Conservation (phyloP, 2,329 filamentous ascomycete species). For the Botrytis fabae region DNA sequence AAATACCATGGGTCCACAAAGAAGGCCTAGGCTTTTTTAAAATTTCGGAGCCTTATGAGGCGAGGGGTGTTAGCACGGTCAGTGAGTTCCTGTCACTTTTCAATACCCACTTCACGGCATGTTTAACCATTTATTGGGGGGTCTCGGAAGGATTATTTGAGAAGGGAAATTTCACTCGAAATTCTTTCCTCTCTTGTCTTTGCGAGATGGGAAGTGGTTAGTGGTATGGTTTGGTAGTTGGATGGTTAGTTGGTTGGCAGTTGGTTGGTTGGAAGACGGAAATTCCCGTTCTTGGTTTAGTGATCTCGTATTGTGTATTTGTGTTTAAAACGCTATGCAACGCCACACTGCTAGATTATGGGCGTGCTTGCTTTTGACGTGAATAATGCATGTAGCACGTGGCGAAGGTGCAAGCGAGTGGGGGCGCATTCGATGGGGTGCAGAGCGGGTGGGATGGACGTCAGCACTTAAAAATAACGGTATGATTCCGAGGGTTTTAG, state of each 20-base stretch:
- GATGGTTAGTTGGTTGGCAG: neutral
- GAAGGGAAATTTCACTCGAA: neutral
- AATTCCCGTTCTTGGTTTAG: neutral
- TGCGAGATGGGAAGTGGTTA: neutral
- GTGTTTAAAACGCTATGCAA: neutral
- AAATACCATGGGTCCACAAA: neutral
- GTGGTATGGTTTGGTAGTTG: neutral
- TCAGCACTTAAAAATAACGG: neutral
- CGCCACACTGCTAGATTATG: neutral
- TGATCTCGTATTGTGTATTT: neutral
- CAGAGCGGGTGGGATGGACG: neutral
- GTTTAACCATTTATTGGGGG: neutral
- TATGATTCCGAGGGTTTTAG: neutral
- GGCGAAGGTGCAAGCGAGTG: neutral
- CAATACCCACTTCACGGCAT: neutral
- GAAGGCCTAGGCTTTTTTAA: neutral
- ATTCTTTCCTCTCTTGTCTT: neutral
- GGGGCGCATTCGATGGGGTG: neutral
- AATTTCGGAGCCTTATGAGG: neutral
- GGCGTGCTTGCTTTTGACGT: neutral
- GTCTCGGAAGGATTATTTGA: neutral
- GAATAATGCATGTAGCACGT: neutral
- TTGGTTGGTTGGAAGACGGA: neutral
- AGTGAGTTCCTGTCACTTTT: neutral
- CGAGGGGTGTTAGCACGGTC: neutral